Conservation (phyloP, 331 rosid genomes). For the Acacia pycnantha region DNA sequence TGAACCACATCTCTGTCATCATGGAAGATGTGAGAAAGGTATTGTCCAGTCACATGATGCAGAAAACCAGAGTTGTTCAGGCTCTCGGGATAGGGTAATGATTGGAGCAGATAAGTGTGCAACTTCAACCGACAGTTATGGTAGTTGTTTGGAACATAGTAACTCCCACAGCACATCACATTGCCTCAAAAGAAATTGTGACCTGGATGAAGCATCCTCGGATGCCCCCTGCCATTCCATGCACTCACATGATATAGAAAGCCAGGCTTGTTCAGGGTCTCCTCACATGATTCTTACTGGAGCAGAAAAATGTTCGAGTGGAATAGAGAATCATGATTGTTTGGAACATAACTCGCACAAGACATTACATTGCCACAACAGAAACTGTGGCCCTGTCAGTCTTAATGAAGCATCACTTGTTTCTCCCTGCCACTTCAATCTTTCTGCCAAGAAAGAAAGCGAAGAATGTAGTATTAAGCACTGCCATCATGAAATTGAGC, state of each 20-base stretch:
- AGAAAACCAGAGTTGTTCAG: slow-evolving; percentile 31
- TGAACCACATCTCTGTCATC: slow-evolving; percentile 42
- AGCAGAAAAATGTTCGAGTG: slow-evolving; percentile 8
- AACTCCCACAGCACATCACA: slow-evolving; percentile 26
- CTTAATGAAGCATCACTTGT: slow-evolving; percentile 6
- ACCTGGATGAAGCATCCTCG: background rate
- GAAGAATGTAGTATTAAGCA: slow-evolving; percentile 2
- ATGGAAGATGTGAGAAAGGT: slow-evolving; percentile 27
- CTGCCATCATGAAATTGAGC: slow-evolving; percentile 36
- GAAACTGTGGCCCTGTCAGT: slow-evolving; percentile 12
- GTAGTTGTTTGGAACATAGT: background rate
- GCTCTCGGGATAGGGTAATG: slow-evolving; percentile 5
- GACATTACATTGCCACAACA: slow-evolving; percentile 27
- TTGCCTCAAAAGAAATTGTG: slow-evolving; percentile 18
- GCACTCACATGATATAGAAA: slow-evolving; percentile 38
- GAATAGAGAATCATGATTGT: background rate
- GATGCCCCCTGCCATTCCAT: slow-evolving; percentile 20
- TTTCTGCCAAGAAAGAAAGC: slow-evolving; percentile 21
- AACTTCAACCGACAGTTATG: background rate
- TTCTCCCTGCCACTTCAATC: slow-evolving; percentile 19
- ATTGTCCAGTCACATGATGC: slow-evolving; percentile 37
- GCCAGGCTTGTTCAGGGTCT: slow-evolving; percentile 27
- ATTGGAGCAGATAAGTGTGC: slow-evolving; percentile 3
- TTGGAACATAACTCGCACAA: slow-evolving; percentile 26
- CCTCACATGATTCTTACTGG: slow-evolving; percentile 5